phyloP scores from a whole-genome alignment of 495 filamentous ascomycete species.

The Aspergillus bridgeri region DNA sequence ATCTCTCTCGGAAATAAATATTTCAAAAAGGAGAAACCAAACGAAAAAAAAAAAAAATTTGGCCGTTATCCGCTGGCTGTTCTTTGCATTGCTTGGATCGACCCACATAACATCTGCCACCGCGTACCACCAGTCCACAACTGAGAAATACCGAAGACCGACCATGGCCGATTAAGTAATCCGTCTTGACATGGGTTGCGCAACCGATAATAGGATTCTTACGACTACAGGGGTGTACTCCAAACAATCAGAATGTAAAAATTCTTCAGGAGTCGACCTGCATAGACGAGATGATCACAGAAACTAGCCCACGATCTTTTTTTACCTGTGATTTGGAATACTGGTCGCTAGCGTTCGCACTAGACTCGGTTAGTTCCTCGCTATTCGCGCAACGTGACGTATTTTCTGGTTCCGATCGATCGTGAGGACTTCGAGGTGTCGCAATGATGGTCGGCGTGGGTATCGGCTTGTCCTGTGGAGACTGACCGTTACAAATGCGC shows the following conservation, averaged over 20 bases:
- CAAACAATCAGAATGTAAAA: neutral
- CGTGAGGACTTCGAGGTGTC: conserved; percentile 3
- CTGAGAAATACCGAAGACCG: no score
- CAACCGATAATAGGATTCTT: neutral
- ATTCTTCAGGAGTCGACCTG: neutral
- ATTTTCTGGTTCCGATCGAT: conserved; percentile 12
- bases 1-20: no score
- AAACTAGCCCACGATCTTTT: neutral
- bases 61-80: neutral
- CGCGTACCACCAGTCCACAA: no score
- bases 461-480: neutral
- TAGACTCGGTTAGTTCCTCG: conserved; percentile 1
- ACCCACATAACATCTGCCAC: neutral
- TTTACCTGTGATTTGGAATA: conserved; percentile 14
- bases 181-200: neutral
- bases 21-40: no score
- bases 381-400: conserved; percentile 9
- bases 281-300: conserved; percentile 1
- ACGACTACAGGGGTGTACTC: neutral
- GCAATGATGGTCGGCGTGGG: neutral
- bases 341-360: conserved; percentile 4
- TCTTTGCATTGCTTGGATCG: neutral
- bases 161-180: neutral
- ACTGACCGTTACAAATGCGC: neutral
- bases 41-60: no score